phyloP scores from a whole-genome alignment of 495 filamentous ascomycete genomes.

The Podospora australis region DNA sequence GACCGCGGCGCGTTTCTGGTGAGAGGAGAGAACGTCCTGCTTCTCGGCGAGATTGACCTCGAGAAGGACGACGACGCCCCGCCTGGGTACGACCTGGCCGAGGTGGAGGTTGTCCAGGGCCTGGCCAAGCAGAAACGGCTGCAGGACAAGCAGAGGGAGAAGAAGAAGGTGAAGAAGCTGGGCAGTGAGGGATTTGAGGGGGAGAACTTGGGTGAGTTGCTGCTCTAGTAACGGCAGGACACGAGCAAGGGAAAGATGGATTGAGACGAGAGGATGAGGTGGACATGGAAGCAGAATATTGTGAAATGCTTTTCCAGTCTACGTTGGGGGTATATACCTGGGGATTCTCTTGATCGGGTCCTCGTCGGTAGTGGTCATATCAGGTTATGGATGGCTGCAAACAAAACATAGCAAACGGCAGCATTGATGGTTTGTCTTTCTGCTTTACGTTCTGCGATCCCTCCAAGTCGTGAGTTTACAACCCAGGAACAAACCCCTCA shows the following conservation, averaged over 20 bases:
- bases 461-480: no score
- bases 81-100: constrained; percentile 56
- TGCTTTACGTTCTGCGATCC: background rate
- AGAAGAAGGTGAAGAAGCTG: constrained; percentile 60
- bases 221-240: constrained; percentile 47
- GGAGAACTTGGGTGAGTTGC: constrained; percentile 69
- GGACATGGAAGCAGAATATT: constrained; percentile 59
- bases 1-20: constrained; percentile 80
- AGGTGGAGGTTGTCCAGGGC: constrained; percentile 61
- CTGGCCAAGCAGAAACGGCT: constrained; percentile 62
- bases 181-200: constrained; percentile 77
- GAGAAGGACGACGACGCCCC: constrained; percentile 91
- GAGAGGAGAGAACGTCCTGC: constrained; percentile 84
- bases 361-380: no score
- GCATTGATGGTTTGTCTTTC: background rate
- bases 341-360: no score
- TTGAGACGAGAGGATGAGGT: background rate
- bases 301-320: constrained; percentile 58
- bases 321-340: no score
- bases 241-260: background rate
- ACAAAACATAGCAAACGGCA: background rate
- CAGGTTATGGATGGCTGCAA: background rate
- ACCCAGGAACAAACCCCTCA: constrained; percentile 39
- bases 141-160: constrained; percentile 65
- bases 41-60: constrained; percentile 91